Conservation (phyloP, 768 basidiomycete genomes). For the Boletus subparvulus region DNA sequence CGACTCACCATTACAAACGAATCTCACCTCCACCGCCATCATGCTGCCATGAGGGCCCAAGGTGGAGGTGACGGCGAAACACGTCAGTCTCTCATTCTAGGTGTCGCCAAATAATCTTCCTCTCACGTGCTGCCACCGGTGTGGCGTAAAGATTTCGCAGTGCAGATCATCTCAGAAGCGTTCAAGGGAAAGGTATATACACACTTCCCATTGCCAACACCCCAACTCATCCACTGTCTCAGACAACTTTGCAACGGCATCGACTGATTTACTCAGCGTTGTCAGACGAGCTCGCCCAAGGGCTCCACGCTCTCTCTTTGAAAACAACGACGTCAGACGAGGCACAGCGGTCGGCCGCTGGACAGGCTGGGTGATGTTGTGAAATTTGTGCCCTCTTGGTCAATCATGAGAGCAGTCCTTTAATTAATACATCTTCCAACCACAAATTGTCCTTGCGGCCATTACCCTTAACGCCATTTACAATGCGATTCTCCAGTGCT, state of each 20-base stretch:
- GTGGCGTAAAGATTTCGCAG: constrained; percentile 62
- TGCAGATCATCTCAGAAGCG: constrained; percentile 67
- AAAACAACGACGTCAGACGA: constrained; percentile 70
- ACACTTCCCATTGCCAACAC: constrained; percentile 2
- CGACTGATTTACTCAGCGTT: constrained; percentile 74
- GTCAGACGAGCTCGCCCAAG: constrained; percentile 65
- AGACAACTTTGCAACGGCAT: constrained; percentile 81
- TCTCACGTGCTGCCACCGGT: constrained; percentile 25
- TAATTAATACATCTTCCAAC: constrained; percentile 30
- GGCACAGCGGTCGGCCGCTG: constrained; percentile 22
- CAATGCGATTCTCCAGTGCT: constrained; percentile 22
- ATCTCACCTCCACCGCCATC: constrained; percentile 84
- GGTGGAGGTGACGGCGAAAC: constrained; percentile 73
- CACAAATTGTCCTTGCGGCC: constrained; percentile 22
- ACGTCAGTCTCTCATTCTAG: constrained; percentile 52
- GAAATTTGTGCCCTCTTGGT: constrained; percentile 18
- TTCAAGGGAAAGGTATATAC: constrained; percentile 71
- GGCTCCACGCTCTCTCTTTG: constrained; percentile 76
- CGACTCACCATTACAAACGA: constrained; percentile 73
- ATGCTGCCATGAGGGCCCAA: constrained; percentile 74
- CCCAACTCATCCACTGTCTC: constrained; percentile 14
- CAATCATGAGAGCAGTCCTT: constrained; percentile 31
- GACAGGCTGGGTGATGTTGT: constrained; percentile 25
- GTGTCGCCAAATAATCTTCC: constrained; percentile 11
- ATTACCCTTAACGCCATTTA: constrained; percentile 12